Evolutionary conservation across 768 basidiomycete species (phyloP).

Genomic region (Termitomyces sp.): DNA sequence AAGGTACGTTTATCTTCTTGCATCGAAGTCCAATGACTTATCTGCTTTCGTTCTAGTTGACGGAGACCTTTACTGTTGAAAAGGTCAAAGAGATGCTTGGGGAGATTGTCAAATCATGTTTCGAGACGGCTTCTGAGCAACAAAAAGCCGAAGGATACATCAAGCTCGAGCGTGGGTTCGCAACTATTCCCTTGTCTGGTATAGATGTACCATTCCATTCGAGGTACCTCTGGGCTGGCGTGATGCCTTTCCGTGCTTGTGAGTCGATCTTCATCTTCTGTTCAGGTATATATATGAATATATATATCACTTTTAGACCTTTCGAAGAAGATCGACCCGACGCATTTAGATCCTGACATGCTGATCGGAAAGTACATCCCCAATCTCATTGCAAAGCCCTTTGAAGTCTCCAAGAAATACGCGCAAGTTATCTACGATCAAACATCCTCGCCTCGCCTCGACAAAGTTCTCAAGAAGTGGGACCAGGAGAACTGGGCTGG

Average conservation of each 20-base stretch:
- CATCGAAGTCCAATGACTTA: neutral
- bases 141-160: constrained; percentile 84
- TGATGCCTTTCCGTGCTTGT: constrained; percentile 97
- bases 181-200: constrained; percentile 91
- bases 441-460: constrained; percentile 91
- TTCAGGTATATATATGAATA: neutral
- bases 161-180: constrained; percentile 94
- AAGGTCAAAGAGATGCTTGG: constrained; percentile 95
- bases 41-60: constrained; percentile 48
- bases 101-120: constrained; percentile 85
- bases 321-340: constrained; percentile 95
- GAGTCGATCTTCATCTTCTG: constrained; percentile 27
- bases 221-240: constrained; percentile 97
- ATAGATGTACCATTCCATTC: constrained; percentile 99
- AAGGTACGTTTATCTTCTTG: constrained; percentile 42
- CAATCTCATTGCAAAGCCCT: constrained; percentile 89
- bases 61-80: constrained; percentile 82
- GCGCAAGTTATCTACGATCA: constrained; percentile 95
- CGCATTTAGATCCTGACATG: constrained; percentile 90
- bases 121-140: constrained; percentile 68
- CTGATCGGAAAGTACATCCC: constrained; percentile 95
- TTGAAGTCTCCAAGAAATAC: constrained; percentile 80
- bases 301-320: constrained; percentile 51
- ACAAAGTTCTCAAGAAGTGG: constrained; percentile 93
- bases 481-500: constrained; percentile 86